Percentiles rank a stretch among this genome's conserved stretches.
phyloP scores from a whole-genome alignment of 1,139 yeast genomes.

The Saccharomyces hybrid region DNA sequence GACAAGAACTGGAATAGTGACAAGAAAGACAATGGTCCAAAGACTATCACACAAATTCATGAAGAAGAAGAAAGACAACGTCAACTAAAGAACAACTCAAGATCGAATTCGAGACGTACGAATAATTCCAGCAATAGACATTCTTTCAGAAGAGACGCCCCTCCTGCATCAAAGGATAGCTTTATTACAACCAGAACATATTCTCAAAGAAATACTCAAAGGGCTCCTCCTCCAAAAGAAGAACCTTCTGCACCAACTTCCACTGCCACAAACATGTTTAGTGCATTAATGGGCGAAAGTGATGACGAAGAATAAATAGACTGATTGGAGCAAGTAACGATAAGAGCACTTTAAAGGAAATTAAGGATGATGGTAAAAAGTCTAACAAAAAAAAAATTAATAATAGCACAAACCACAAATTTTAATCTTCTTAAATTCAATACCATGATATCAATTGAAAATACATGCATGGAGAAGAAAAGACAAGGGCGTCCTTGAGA shows the following conservation, averaged over 20 bases:
- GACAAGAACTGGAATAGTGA: slow-evolving; percentile 37
- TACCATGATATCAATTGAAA: background rate
- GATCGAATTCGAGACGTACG: slow-evolving; percentile 30
- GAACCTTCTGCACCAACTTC: slow-evolving; percentile 24
- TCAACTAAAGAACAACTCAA: slow-evolving; percentile 24
- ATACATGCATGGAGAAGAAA: background rate
- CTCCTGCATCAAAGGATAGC: slow-evolving; percentile 21
- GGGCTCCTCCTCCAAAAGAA: slow-evolving; percentile 22
- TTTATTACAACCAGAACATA: slow-evolving; percentile 27
- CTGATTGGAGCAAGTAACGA: no score
- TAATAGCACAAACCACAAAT: background rate
- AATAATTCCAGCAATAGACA: slow-evolving; percentile 18
- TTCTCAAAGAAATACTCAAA: slow-evolving; percentile 24
- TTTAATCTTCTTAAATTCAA: background rate
- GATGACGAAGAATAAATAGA: slow-evolving; percentile 21
- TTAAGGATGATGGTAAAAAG: background rate
- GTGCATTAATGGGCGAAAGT: slow-evolving; percentile 29
- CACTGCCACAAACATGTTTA: slow-evolving; percentile 27
- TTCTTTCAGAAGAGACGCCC: slow-evolving; percentile 22
- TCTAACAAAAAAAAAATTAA: background rate
- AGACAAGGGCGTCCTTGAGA: background rate
- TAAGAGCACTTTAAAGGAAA: no score
- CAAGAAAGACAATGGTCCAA: slow-evolving; percentile 70
- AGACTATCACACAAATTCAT: slow-evolving; percentile 81
- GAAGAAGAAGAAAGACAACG: slow-evolving; percentile 59